Evolutionary conservation across 306 rosid species (phyloP).

Genomic region (Castanea mollissima): DNA sequence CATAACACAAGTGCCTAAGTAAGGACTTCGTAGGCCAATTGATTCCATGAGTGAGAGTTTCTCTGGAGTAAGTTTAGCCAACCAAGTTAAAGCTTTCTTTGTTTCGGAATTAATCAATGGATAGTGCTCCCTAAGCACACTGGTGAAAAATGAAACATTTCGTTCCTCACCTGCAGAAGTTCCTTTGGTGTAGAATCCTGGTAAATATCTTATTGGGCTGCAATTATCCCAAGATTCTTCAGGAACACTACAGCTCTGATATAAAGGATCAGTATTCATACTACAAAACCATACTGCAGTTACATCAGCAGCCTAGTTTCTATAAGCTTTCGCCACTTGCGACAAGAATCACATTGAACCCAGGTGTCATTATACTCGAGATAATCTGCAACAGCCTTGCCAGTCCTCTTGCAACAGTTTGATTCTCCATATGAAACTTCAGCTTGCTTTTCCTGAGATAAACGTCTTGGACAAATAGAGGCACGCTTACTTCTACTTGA

Average conservation of each 20-base stretch:
- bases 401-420: slow-evolving; percentile 27
- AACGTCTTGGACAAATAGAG: slow-evolving; percentile 31
- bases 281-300: slow-evolving; percentile 91
- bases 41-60: slow-evolving; percentile 75
- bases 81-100: slow-evolving; percentile 79
- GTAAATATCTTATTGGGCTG: slow-evolving; percentile 57
- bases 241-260: slow-evolving; percentile 68
- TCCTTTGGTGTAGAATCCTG: slow-evolving; percentile 76
- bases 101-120: slow-evolving; percentile 58
- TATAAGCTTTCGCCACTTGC: slow-evolving; percentile 84
- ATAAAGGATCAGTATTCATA: slow-evolving; percentile 69
- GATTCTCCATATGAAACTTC: slow-evolving; percentile 34
- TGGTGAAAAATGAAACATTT: slow-evolving; percentile 70
- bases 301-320: slow-evolving; percentile 52
- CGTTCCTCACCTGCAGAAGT: slow-evolving; percentile 64
- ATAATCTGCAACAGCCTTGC: slow-evolving; percentile 27
- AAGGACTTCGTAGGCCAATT: slow-evolving; percentile 72
- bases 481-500: slow-evolving; percentile 30
- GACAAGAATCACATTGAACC: slow-evolving; percentile 95
- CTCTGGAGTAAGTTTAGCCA: slow-evolving; percentile 59
- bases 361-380: slow-evolving; percentile 64
- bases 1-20: slow-evolving; percentile 33
- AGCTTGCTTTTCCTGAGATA: slow-evolving; percentile 32
- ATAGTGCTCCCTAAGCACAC: slow-evolving; percentile 78
- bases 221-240: slow-evolving; percentile 61